These are phyloP conservation scores for Schrenkiella parvula DNA, from an alignment of 345 rosid genomes.

Conservation along the genomic window DNA sequence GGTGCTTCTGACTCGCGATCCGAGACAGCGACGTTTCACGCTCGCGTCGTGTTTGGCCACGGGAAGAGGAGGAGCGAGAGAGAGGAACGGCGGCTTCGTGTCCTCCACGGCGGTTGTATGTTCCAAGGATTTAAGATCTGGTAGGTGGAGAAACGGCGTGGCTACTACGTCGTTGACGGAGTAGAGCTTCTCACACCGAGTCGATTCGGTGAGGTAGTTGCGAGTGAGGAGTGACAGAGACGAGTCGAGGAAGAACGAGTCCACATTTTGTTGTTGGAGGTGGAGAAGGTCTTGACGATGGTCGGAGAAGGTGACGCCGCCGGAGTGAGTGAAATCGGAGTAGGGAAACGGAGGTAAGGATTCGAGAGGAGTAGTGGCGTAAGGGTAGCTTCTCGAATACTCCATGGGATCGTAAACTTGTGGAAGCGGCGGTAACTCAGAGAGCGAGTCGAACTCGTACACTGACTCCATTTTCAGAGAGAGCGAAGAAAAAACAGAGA, in stretches of 20 bases:
- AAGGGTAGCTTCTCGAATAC: background rate
- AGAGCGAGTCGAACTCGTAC: slow-evolving; percentile 14
- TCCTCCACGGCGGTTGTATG: background rate
- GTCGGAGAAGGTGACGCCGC: background rate
- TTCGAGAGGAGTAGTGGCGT: background rate
- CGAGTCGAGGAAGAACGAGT: background rate
- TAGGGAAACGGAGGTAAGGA: slow-evolving; percentile 28
- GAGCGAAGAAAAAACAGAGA: background rate
- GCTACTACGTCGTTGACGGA: background rate
- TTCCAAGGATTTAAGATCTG: slow-evolving; percentile 22
- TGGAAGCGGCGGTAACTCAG: slow-evolving; percentile 29
- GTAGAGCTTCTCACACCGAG: slow-evolving; percentile 1
- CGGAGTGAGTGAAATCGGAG: slow-evolving; percentile 21
- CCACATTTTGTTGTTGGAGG: background rate
- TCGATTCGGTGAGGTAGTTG: slow-evolving; percentile 4
- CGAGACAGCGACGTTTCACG: background rate
- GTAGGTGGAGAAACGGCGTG: slow-evolving; percentile 22
- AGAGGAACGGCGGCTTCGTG: background rate
- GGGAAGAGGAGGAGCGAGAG: background rate
- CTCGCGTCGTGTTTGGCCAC: background rate
- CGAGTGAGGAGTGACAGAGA: slow-evolving; percentile 10
- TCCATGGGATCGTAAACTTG: slow-evolving; percentile 16
- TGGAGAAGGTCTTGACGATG: background rate
- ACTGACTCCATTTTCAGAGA: slow-evolving; percentile 16
- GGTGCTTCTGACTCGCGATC: background rate